Base-by-base conservation (phyloP, 2,329 filamentous ascomycete genomes). In the Fusarium abutilonis region DNA sequence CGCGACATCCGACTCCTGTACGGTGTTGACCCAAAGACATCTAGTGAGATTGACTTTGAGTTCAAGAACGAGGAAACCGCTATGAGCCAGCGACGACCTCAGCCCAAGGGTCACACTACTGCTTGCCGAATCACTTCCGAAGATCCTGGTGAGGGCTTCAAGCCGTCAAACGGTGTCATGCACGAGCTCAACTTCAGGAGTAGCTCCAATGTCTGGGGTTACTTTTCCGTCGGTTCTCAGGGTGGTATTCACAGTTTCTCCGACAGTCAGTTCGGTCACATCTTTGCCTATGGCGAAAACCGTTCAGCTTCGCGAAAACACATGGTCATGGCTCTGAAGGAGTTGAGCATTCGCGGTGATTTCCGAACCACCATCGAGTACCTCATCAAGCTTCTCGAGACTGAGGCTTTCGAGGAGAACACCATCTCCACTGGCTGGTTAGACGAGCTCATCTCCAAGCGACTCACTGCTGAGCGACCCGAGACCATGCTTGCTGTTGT, bases 191-290 rank as follows among this genome's bases (percentile, higher is more conserved):
- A 99, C 84, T 99, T 99, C 87, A 88, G 95, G 75, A 96, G 91
- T 82, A 97, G 93, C 77, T 98, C 95, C 64, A 99, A 99, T 70
- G 95, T 98, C 53, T 99, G 95, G 95, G 95, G 95, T 84, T 99
- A 99, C 80, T 99, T 99, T 87, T 99, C 95, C 49, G 95, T 99
- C 77, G 92, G 93, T 81, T 95, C 93, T 9, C 89, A 93, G 52
- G 94, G 93, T 81, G 93, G 93, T 78, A 99, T 99, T 67, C 95
- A 99, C 86, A 97, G 92, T 78, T 99, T 97, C 85, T 98, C 95
- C 8, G 95, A 99, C 82, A 96, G 91, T 73, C 95, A 99, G 75
- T 99, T 99, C 71, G 95, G 95, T 79, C 95, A 99, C 80, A 99
- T 99, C 70, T 99, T 99, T 78, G 96, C 95, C 48, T 99, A 98